These are phyloP conservation scores for Aristolochia californica DNA, from an alignment of 164 flowering plant genomes.

Conservation along the genomic window DNA sequence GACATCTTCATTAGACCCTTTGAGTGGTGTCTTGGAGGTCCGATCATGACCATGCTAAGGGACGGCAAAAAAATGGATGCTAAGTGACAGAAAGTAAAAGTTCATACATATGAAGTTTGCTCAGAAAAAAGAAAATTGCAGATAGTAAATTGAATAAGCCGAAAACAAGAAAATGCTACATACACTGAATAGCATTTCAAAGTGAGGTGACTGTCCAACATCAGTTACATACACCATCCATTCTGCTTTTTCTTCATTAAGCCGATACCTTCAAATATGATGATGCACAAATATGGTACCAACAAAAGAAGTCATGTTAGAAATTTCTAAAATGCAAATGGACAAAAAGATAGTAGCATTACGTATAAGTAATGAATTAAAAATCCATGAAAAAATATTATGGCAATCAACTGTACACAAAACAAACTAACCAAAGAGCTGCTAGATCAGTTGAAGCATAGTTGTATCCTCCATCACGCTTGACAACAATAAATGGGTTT, in stretches of 20 bases:
- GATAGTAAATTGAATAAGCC: too few species aligned
- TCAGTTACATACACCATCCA: conserved; percentile 97
- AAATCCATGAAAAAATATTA: not conserved
- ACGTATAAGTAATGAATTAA: not conserved
- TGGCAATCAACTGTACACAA: not conserved
- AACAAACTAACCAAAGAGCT: conserved; percentile 76
- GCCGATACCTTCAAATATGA: conserved; percentile 69
- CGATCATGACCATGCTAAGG: too few species aligned
- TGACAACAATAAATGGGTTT: conserved; percentile 85
- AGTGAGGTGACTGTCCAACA: conserved; percentile 90
- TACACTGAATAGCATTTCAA: conserved; percentile 88
- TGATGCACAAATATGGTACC: conserved; percentile 3
- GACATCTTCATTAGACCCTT: too few species aligned
- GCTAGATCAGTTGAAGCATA: conserved; percentile 95
- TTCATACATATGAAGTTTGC: too few species aligned
- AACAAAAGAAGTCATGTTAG: not conserved
- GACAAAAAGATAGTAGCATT: not conserved
- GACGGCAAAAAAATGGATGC: too few species aligned
- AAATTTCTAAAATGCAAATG: not conserved
- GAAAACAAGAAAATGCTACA: conserved; percentile 15
- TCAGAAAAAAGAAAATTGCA: too few species aligned
- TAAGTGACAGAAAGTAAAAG: too few species aligned
- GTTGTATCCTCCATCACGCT: conserved; percentile 94
- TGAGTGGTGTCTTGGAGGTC: too few species aligned
- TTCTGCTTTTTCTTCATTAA: conserved; percentile 89